These are phyloP conservation scores for Lactifluus volemus DNA, from an alignment of 768 basidiomycete genomes.

Conservation along the genomic window DNA sequence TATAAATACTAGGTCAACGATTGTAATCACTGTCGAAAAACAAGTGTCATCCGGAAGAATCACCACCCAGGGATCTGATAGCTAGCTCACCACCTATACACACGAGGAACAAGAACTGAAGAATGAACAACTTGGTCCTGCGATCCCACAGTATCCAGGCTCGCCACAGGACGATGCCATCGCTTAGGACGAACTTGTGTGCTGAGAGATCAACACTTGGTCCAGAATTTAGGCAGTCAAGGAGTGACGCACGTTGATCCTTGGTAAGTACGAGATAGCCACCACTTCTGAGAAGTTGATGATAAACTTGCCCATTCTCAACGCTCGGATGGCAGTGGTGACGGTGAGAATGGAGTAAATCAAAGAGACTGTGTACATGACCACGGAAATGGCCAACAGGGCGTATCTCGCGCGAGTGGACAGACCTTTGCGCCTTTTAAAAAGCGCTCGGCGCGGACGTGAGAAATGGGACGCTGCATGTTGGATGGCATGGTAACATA, in stretches of 20 bases:
- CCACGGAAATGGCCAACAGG: not conserved
- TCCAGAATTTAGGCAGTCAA: not conserved
- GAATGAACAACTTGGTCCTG: not conserved
- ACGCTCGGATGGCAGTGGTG: not conserved
- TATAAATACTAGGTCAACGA: not conserved
- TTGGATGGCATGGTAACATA: not conserved
- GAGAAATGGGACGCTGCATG: not conserved
- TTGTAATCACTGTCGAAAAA: not conserved
- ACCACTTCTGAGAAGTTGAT: not conserved
- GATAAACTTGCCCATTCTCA: not conserved
- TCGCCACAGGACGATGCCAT: slow-evolving; percentile 10
- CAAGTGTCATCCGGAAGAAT: not conserved
- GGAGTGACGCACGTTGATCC: not conserved
- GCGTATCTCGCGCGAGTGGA: not conserved
- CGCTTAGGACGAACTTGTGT: not conserved
- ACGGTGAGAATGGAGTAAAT: not conserved
- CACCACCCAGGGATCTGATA: not conserved
- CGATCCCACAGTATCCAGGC: slow-evolving; percentile 7
- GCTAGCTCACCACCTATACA: not conserved
- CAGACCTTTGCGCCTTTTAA: not conserved
- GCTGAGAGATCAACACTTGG: not conserved
- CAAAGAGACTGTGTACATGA: not conserved
- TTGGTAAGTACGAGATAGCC: not conserved
- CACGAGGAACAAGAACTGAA: not conserved
- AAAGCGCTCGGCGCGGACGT: not conserved